Percentiles rank a stretch among this genome's conserved stretches.
phyloP scores from a whole-genome alignment of 2,329 filamentous ascomycete species.

The Pseudocercospora fijiensis region DNA sequence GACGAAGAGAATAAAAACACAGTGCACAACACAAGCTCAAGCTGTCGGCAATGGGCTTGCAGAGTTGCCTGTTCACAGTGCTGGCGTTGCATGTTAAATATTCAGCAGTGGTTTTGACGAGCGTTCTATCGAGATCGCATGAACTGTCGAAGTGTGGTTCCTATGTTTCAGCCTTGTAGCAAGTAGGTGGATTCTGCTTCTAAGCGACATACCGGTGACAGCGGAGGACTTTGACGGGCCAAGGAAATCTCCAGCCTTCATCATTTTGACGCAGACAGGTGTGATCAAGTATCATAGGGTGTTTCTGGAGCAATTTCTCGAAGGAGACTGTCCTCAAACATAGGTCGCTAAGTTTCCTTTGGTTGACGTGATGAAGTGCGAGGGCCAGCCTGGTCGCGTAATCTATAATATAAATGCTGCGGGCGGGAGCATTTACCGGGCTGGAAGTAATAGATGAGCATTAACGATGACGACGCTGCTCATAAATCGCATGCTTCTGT shows the following conservation, averaged over 20 bases:
- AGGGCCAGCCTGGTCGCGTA: not conserved
- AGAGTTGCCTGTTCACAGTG: not conserved
- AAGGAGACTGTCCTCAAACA: not conserved
- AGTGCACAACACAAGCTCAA: not conserved
- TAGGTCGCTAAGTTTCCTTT: not conserved
- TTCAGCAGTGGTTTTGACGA: not conserved
- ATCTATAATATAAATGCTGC: not conserved
- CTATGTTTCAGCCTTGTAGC: slow-evolving; percentile 6
- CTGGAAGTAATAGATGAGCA: not conserved
- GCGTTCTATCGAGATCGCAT: not conserved
- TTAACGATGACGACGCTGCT: not conserved
- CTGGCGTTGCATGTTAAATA: not conserved
- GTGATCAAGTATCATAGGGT: not conserved
- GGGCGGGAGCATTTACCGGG: not conserved
- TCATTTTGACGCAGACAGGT: not conserved
- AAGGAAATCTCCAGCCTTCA: not conserved
- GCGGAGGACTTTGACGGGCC: not conserved
- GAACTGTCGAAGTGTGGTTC: not conserved
- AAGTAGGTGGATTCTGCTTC: not conserved
- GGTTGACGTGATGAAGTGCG: not conserved
- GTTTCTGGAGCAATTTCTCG: not conserved
- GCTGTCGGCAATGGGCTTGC: not conserved
- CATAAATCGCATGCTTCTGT: not conserved
- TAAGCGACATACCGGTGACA: not conserved
- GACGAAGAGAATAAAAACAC: slow-evolving; percentile 4